Evolutionary conservation across 768 basidiomycete genomes (phyloP).

Genomic region (Hortiboletus campestris): DNA sequence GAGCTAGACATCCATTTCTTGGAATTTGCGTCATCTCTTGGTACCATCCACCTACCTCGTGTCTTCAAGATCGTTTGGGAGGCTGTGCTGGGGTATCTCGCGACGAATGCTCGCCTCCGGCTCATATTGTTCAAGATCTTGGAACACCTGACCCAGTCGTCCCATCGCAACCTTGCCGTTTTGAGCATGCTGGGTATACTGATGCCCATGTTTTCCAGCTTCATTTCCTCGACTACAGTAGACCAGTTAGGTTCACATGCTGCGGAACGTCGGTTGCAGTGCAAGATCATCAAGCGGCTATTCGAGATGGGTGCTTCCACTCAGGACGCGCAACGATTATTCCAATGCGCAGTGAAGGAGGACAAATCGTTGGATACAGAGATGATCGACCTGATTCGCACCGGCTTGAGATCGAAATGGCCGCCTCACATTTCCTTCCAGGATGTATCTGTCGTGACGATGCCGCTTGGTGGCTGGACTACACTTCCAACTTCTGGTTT

Average conservation of each 20-base stretch:
- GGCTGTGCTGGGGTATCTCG: constrained; percentile 37
- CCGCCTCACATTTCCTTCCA: constrained; percentile 74
- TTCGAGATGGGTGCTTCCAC: constrained; percentile 75
- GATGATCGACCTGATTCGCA: constrained; percentile 66
- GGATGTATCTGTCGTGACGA: constrained; percentile 48
- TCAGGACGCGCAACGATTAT: constrained; percentile 59
- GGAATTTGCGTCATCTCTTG: constrained; percentile 39
- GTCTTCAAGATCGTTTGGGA: constrained; percentile 63
- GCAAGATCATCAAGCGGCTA: constrained; percentile 63
- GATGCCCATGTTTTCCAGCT: constrained; percentile 42
- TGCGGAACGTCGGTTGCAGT: constrained; percentile 52
- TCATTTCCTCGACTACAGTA: constrained; percentile 22
- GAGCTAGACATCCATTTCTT: constrained; percentile 41
- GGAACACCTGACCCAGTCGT: constrained; percentile 57
- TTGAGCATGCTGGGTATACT: constrained; percentile 60
- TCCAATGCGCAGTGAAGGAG: constrained; percentile 52
- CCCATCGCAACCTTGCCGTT: constrained; percentile 69
- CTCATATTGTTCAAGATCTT: constrained; percentile 58
- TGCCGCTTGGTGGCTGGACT: constrained; percentile 47
- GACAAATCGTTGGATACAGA: constrained; percentile 58
- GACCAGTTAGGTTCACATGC: constrained; percentile 4
- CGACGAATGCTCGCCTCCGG: constrained; percentile 42
- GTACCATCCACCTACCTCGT: constrained; percentile 55
- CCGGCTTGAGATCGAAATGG: constrained; percentile 74
- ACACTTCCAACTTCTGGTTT: constrained; percentile 62